Conservation (phyloP, 306 rosid genomes). For the Cucurbita pepo region DNA sequence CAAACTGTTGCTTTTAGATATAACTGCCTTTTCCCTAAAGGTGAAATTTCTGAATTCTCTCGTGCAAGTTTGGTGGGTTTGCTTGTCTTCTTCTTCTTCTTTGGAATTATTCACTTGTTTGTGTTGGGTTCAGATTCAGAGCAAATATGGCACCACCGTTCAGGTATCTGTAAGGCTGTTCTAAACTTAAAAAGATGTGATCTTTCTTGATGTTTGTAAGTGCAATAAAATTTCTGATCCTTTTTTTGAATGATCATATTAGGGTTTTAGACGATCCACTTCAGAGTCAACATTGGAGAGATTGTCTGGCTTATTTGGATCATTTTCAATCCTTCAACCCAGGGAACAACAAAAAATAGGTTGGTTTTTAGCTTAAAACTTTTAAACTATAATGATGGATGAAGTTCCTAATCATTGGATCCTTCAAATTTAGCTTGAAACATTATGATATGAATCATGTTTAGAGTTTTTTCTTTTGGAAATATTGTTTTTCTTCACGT, state of each 20-base stretch:
- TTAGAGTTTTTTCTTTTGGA: too few relatives aligned
- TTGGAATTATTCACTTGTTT: neutral
- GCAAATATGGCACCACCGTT: slow-evolving; percentile 57
- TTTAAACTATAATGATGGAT: neutral
- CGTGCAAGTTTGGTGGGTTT: neutral
- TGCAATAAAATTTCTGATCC: too few relatives aligned
- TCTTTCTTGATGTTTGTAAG: neutral
- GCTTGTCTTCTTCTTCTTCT: neutral
- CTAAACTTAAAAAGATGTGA: neutral
- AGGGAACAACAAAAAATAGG: slow-evolving; percentile 58
- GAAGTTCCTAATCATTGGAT: neutral
- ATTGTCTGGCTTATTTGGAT: slow-evolving; percentile 61
- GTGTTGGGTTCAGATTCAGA: slow-evolving; percentile 41
- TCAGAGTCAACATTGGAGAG: slow-evolving; percentile 74
- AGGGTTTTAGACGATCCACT: slow-evolving; percentile 62
- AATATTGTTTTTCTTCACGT: too few relatives aligned
- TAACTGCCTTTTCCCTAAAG: slow-evolving; percentile 74
- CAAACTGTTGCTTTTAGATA: slow-evolving; percentile 77
- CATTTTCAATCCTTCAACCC: slow-evolving; percentile 58
- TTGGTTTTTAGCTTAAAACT: slow-evolving; percentile 4
- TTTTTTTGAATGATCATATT: neutral
- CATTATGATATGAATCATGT: too few relatives aligned
- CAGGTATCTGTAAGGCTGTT: slow-evolving; percentile 54
- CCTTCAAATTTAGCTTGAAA: neutral
- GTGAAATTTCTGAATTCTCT: slow-evolving; percentile 11